Evolutionary conservation across 768 basidiomycete genomes (phyloP), one percentile per base, ranked within the genome.

Genomic region (Asterophora lycoperdoides): DNA sequence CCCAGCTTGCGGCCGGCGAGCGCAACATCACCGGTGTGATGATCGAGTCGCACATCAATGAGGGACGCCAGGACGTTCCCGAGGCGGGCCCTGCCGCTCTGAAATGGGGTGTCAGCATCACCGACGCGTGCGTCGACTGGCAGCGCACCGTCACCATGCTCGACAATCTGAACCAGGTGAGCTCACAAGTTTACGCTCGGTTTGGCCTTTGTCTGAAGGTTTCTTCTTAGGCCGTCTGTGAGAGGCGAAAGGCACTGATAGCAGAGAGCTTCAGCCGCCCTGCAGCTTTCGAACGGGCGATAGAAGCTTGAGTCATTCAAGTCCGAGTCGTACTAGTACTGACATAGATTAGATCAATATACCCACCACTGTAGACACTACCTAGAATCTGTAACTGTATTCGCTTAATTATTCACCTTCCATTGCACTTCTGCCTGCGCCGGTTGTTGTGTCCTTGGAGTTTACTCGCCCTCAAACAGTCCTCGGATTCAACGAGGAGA

Each of bases 41-140:
- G 95, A 80, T 99, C 63, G 95, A 99, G 71, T 89, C 86, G 11
- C 88, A 97, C 66, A 84, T 99, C 68, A 86, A 89, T 61, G 86
- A 84, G 43, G 95, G 95, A 15, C 74, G 84, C 51, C 95, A 99
- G 71, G 88, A 93, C 57, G 87, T 95, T 11, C 93, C 95, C 2
- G 56, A 75, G 2, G 75, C 71, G 34, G 88, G 93, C 7, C 84
- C 86, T 0, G 55, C 68, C 13, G 78, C 64, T 6, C 77, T 93
- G 56, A 90, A 87, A 65, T 72, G 84, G 49, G 90, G 90, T 45
- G 81, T 94, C 46, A 86, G 83, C 54, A 93, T 95, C 63, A 96
- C 93, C 0, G 93, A 96, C 56, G 93, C 90, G 2, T 96, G 93
- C 60, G 84, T 94, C 41, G 79, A 88, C 64, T 95, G 92, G 90